These are phyloP conservation scores for Pyricularia sp. DNA, from an alignment of 2,329 filamentous ascomycete genomes.

Conservation along the genomic window DNA sequence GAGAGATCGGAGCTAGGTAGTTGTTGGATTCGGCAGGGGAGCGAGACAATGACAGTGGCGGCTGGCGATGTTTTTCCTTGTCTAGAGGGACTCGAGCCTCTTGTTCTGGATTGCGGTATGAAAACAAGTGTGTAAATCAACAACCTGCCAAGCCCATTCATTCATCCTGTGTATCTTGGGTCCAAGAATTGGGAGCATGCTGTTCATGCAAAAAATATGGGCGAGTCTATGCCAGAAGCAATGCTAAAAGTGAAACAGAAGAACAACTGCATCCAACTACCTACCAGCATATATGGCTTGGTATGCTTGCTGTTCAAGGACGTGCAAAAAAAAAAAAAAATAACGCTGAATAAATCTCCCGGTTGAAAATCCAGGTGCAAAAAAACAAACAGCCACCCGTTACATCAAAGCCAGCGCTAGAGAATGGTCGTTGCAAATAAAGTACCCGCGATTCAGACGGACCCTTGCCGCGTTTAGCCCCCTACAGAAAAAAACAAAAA, in stretches of 20 bases:
- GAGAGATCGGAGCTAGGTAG: not conserved
- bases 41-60: not conserved
- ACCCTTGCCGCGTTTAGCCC: not conserved
- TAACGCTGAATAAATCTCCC: not conserved
- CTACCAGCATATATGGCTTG: not conserved
- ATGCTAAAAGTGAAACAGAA: not conserved
- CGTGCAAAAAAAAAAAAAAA: no score
- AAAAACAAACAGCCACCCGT: not conserved
- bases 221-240: not conserved
- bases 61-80: not conserved
- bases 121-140: not conserved
- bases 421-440: not conserved
- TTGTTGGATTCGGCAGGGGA: not conserved
- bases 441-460: not conserved
- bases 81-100: not conserved
- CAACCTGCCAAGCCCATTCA: not conserved
- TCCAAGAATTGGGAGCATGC: not conserved
- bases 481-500: not conserved
- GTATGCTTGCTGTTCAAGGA: not conserved
- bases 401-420: not conserved
- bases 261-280: not conserved
- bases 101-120: not conserved
- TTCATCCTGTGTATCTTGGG: not conserved
- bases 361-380: not conserved
- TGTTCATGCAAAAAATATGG: not conserved